These are phyloP conservation scores for Tetrahymena malaccensis DNA, from an alignment of 73 alveolate genomes.

Conservation along the genomic window DNA sequence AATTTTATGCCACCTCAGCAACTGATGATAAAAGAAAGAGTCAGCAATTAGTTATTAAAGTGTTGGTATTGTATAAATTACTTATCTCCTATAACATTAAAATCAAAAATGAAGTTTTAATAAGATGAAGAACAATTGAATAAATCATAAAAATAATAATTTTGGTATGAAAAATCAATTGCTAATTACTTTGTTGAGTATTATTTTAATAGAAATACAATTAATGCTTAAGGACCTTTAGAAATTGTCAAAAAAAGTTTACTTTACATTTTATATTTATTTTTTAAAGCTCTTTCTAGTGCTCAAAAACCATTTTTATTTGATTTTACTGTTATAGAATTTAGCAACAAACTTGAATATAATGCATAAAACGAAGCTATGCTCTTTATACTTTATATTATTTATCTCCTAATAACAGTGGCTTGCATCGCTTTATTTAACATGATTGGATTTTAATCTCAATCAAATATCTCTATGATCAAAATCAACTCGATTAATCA, in stretches of 20 bases:
- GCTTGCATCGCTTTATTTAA: not conserved
- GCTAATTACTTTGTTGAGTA: not conserved
- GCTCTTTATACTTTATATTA: not conserved
- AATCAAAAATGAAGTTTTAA: not conserved
- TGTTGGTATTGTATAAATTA: not conserved
- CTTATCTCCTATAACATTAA: not conserved
- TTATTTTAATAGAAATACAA: not conserved
- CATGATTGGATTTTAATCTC: not conserved
- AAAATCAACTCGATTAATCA: not conserved
- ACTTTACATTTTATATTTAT: not conserved
- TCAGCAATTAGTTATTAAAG: not conserved
- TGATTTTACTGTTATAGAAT: not conserved
- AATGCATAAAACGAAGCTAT: not conserved
- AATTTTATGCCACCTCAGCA: not conserved
- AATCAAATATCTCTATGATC: not conserved
- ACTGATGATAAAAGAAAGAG: not conserved
- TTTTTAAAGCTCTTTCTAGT: not conserved
- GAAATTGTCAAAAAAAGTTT: not conserved
- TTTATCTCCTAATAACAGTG: not conserved
- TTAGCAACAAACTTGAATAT: not conserved
- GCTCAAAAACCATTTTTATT: not conserved
- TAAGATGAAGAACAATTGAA: not conserved
- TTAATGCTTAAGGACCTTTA: not conserved
- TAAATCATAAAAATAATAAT: not conserved
- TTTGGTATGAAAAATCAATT: not conserved